Percentiles rank a stretch among this genome's conserved stretches.
phyloP scores from a whole-genome alignment of 2,329 filamentous ascomycete genomes.

The Aureobasidium subglaciale region DNA sequence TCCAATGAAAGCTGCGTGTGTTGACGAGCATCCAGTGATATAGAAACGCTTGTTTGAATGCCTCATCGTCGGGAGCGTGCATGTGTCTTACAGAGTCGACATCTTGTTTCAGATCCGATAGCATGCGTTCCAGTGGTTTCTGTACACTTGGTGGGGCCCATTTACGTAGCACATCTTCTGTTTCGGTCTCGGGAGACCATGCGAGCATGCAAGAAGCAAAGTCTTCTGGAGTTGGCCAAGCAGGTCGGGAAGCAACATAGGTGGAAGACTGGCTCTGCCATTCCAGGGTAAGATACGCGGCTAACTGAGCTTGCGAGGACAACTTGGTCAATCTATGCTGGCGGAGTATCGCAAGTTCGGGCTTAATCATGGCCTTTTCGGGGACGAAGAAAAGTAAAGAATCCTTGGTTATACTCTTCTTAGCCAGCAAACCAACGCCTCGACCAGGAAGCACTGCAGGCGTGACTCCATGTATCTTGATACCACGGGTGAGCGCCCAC shows the following conservation, averaged over 20 bases:
- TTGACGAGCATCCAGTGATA: conserved; percentile 57
- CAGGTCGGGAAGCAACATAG: conserved; percentile 53
- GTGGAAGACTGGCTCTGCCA: background rate
- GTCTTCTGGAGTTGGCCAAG: conserved; percentile 58
- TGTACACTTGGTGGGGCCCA: conserved; percentile 32
- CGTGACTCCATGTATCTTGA: conserved; percentile 59
- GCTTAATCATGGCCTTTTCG: conserved; percentile 54
- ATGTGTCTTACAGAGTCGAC: conserved; percentile 17
- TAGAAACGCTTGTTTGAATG: conserved; percentile 33
- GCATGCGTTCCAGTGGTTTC: conserved; percentile 26
- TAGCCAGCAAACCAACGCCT: conserved; percentile 72
- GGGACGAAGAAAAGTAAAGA: conserved; percentile 61
- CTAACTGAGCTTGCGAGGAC: conserved; percentile 59
- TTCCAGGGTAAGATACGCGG: conserved; percentile 32
- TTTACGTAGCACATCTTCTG: conserved; percentile 37
- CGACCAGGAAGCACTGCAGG: conserved; percentile 62
- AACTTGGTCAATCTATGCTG: conserved; percentile 20
- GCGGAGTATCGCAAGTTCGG: conserved; percentile 49
- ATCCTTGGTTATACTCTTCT: conserved; percentile 53
- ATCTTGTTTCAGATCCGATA: conserved; percentile 25
- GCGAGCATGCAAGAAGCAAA: conserved; percentile 53
- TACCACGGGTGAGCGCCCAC: conserved; percentile 61
- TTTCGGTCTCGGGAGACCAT: conserved; percentile 30
- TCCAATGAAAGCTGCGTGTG: conserved; percentile 54
- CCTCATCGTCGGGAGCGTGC: conserved; percentile 9